Evolutionary conservation across 768 basidiomycete species (phyloP), one percentile per base, ranked within the genome.

Genomic region (Auriscalpium microsporum): DNA sequence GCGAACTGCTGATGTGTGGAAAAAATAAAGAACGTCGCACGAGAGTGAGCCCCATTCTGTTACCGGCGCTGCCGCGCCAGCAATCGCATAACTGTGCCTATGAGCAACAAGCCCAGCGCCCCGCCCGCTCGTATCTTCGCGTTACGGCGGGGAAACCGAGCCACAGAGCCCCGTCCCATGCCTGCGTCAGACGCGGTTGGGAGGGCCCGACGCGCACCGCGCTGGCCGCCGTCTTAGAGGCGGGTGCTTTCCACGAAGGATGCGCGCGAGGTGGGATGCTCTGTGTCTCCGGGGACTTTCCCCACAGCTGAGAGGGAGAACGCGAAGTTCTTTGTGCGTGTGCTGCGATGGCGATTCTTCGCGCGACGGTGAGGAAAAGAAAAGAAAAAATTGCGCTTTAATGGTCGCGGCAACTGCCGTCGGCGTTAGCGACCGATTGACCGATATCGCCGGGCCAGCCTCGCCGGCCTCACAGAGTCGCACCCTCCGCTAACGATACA

Each of bases 31-130:
- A 62, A 46, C 76, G 82, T 78, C 82, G 81, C 74, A 73, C 69
- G 78, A 87, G 84, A 89, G 86, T 88, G 84, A 90, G 87, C 87
- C 87, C 87, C 87, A 88, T 90, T 90, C 81, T 78, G 87, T 87
- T 87, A 81, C 71, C 77, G 77, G 73, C 63, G 57, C 56, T 55
- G 59, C 63, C 67, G 65, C 56, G 68, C 73, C 76, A 59, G 78
- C 83, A 82, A 89, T 83, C 87, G 87, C 80, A 90, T 90, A 80
- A 87, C 87, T 90, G 68, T 89, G 72, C 76, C 83, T 84, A 90
- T 86, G 87, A 90, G 87, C 78, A 90, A 87, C 81, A 65, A 70
- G 65, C 61, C 71, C 76, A 75, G 68, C 68, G 67, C 66, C 68
- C 72, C 64, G 68, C 65, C 68, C 67, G 80, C 87, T 90, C 87